A percentile compares a stretch with the other conserved stretches of the same genome.
Conservation (phyloP, 2,329 filamentous ascomycete species). For the Aspergillus transmontanensis region DNA sequence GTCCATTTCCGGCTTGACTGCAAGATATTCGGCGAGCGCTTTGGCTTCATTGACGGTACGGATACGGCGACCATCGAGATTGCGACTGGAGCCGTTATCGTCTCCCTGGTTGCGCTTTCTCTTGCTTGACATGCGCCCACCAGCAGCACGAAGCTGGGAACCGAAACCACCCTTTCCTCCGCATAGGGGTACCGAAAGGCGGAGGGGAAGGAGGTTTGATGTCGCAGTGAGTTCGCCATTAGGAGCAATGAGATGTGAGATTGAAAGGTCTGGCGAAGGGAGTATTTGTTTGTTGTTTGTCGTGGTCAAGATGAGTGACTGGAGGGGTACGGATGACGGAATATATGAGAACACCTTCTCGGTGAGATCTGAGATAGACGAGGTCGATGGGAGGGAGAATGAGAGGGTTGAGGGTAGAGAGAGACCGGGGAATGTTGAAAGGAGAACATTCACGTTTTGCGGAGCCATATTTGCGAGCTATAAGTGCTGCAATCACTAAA, state of each 20-base stretch:
- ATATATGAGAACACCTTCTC: slow-evolving; percentile 58
- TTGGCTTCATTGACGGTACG: slow-evolving; percentile 95
- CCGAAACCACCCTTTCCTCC: slow-evolving; percentile 98
- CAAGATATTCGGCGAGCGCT: slow-evolving; percentile 88
- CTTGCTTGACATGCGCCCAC: slow-evolving; percentile 95
- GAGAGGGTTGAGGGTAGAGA: slow-evolving; percentile 80
- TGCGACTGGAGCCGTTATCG: slow-evolving; percentile 86
- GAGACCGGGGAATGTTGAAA: slow-evolving; percentile 82
- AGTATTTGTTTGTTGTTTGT: slow-evolving; percentile 73
- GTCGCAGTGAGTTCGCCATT: slow-evolving; percentile 40
- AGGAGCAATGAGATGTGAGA: slow-evolving; percentile 59
- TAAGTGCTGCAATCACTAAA: not conserved
- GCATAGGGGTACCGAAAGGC: slow-evolving; percentile 75
- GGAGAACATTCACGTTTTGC: slow-evolving; percentile 72
- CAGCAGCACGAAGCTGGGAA: slow-evolving; percentile 92
- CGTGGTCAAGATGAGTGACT: slow-evolving; percentile 75
- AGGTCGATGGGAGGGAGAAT: slow-evolving; percentile 68
- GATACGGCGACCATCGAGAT: slow-evolving; percentile 85
- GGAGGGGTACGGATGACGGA: slow-evolving; percentile 60
- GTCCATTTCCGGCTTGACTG: slow-evolving; percentile 97
- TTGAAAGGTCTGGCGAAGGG: slow-evolving; percentile 55
- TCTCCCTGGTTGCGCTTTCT: slow-evolving; percentile 84
- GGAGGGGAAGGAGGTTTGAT: slow-evolving; percentile 77
- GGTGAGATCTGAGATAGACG: slow-evolving; percentile 69
- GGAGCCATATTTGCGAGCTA: slow-evolving; percentile 53